phyloP scores from a whole-genome alignment of 2,329 filamentous ascomycete genomes.

The Lasiodiplodia gonubiensis region DNA sequence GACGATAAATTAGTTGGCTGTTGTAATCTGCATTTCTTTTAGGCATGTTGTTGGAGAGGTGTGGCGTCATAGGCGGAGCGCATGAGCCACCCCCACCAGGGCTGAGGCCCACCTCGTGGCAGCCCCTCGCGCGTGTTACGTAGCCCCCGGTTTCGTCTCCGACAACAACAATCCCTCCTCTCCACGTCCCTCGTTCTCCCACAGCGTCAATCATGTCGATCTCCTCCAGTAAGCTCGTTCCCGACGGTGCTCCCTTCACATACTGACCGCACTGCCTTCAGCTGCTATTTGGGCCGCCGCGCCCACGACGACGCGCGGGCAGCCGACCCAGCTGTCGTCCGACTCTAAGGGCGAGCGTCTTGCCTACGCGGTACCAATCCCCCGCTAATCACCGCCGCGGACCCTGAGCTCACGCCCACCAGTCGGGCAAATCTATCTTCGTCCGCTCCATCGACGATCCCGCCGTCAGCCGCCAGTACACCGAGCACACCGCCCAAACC shows the following conservation, averaged over 20 bases:
- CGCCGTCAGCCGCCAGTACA: slow-evolving; percentile 85
- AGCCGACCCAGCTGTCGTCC: slow-evolving; percentile 85
- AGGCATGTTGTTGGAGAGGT: neutral
- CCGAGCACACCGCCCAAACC: slow-evolving; percentile 83
- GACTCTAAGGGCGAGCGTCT: slow-evolving; percentile 91
- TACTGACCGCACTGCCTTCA: slow-evolving; percentile 38
- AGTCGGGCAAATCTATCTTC: slow-evolving; percentile 97
- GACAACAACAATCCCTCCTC: slow-evolving; percentile 11
- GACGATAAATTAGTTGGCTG: too few relatives aligned
- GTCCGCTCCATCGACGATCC: slow-evolving; percentile 93
- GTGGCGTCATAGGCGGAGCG: neutral
- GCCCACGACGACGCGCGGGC: slow-evolving; percentile 81
- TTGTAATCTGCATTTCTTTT: neutral
- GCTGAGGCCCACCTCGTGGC: slow-evolving; percentile 1
- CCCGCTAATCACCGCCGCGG: neutral
- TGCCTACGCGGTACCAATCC: slow-evolving; percentile 78
- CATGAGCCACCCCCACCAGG: slow-evolving; percentile 19
- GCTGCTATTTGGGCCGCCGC: slow-evolving; percentile 82
- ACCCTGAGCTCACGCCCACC: slow-evolving; percentile 11
- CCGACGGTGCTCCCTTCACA: neutral
- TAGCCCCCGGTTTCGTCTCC: neutral
- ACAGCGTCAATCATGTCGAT: slow-evolving; percentile 23
- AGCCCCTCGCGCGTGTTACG: slow-evolving; percentile 19
- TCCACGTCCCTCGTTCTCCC: neutral
- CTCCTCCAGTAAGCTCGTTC: slow-evolving; percentile 9